phyloP scores from a whole-genome alignment of 1,284 basidiomycete genomes.

The Laetiporus sulphureus region DNA sequence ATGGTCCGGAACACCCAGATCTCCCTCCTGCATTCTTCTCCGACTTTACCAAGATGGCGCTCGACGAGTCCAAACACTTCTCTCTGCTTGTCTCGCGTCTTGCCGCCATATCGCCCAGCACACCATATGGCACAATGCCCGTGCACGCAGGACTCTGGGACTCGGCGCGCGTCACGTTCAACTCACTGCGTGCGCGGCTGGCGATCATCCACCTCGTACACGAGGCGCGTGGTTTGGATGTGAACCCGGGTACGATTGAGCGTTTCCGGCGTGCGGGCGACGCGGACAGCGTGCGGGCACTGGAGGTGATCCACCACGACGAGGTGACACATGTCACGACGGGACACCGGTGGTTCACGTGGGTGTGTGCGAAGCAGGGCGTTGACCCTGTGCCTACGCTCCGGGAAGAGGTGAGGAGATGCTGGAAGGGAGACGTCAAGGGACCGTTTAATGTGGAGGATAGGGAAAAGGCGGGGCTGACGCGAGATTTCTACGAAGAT shows the following conservation, averaged over 20 bases:
- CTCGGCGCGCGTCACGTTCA: slow-evolving; percentile 66
- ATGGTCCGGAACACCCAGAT: slow-evolving; percentile 52
- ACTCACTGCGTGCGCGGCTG: slow-evolving; percentile 69
- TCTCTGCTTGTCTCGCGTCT: slow-evolving; percentile 53
- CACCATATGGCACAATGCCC: slow-evolving; percentile 71
- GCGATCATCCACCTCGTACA: slow-evolving; percentile 90
- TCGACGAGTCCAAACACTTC: slow-evolving; percentile 84
- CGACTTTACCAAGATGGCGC: slow-evolving; percentile 75
- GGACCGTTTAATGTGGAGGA: slow-evolving; percentile 82
- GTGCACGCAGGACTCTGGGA: slow-evolving; percentile 82
- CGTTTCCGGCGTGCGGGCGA: slow-evolving; percentile 72
- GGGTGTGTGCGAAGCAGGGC: slow-evolving; percentile 61
- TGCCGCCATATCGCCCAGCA: slow-evolving; percentile 57
- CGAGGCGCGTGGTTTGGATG: slow-evolving; percentile 83
- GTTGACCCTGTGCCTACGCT: slow-evolving; percentile 71
- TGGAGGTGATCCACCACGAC: slow-evolving; percentile 78
- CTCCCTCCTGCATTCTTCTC: slow-evolving; percentile 73
- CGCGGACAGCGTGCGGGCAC: slow-evolving; percentile 57
- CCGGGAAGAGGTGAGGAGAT: slow-evolving; percentile 64
- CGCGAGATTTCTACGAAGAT: slow-evolving; percentile 64
- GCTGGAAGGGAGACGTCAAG: slow-evolving; percentile 78
- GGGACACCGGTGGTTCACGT: slow-evolving; percentile 83
- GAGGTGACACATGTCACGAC: slow-evolving; percentile 83
- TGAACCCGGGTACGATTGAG: slow-evolving; percentile 81
- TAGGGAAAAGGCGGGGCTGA: slow-evolving; percentile 70